Evolutionary conservation across 176 grass and related monocot genomes (phyloP), one percentile per base, ranked within the genome.

Genomic region (Microstegium vimineum): DNA sequence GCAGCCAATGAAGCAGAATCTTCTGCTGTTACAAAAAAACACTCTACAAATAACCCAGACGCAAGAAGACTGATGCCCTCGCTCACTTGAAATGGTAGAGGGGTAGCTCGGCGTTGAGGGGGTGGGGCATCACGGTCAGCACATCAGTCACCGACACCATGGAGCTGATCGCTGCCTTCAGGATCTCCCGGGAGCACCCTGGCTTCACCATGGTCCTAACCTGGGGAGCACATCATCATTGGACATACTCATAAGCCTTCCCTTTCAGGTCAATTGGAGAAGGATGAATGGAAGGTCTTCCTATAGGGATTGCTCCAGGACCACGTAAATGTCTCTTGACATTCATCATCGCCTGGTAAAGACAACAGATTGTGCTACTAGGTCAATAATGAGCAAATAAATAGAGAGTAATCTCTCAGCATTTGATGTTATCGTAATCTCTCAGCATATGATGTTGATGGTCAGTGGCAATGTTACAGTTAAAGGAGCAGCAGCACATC

Each of bases 221-320:
- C 89, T 91, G 85, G 6, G 14, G 25, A 87, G 17, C 34, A 54
- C 30, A 85, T 59, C 30, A 49, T 47, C 41, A 16, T 26, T 64
- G 59, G 4, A 40, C 47, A 75, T 76, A 89, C 87, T 89, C 83
- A 15, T 89, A 89, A 77, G 87, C 87, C 79, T 94, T 85, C 87
- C 87, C 89, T 91, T 94, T 86, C 68, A 94, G 66, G 62, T 94
- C 92, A 31, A 94, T 89, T 7, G 89, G 77, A 73, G 83, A 88
- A 66, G 89, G 84, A 85, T 94, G 92, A 71, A 94, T 94, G 15
- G 84, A 81, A 46, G 92, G 92, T 61, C 79, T 94, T 54, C 87
- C 92, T 36, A 89, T 76, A 31, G 86, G 75, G 61, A 86, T 84
- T 54, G 89, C 81, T 72, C 92, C 89, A 72, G 84, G 89, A 12